Base-by-base conservation (phyloP, 2,329 filamentous ascomycete species). In the Diaporthe destruens region DNA sequence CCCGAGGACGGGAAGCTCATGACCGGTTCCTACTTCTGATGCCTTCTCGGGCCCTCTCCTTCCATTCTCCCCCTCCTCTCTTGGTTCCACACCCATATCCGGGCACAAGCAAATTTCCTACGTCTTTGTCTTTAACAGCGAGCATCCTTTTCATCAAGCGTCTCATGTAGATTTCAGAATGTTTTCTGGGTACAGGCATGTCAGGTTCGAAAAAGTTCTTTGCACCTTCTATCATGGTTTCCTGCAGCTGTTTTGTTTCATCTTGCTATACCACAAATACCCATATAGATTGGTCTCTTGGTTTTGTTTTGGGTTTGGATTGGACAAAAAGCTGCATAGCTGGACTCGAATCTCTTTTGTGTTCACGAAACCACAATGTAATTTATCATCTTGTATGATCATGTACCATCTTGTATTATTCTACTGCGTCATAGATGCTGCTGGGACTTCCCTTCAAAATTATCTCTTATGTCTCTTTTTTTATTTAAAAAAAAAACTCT, bases 251-350 rank as follows among this genome's bases (percentile, higher is more conserved):
- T 61, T 70, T 59, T 67, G 47, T 61, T 70, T 59, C 25, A 23
- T 70, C 56, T 49, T 51, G 68, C 44, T 70, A 53, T 57, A 57
- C 55, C 68, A 61, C 47, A 70, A 70, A 74, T 74, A 74, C 72
- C 72, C 72, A 32, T 56, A 72, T 74, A 74, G 69, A 74, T 53
- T 42, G 61, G 61, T 66, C 51, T 66, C 61, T 72, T 69, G 49
- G 63, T 16, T 55, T 72, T 69, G 49, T 55, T 16, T 49, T 67
- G 68, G 39, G 32, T 6, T 71, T 54, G 44, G 44, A 47, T 47
- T 47, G 44, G 44, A 59, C 42, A 71, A 63, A 67, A 55, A 25
- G 54, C 29, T 49, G 53, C 69, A 72, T 65, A 39, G 61, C 39
- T 54, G 42, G 59, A 68, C 44, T 42, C 44, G 25, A 32, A n/a